Conservation (phyloP, 129 eudicot species). For the Silybum marianum region DNA sequence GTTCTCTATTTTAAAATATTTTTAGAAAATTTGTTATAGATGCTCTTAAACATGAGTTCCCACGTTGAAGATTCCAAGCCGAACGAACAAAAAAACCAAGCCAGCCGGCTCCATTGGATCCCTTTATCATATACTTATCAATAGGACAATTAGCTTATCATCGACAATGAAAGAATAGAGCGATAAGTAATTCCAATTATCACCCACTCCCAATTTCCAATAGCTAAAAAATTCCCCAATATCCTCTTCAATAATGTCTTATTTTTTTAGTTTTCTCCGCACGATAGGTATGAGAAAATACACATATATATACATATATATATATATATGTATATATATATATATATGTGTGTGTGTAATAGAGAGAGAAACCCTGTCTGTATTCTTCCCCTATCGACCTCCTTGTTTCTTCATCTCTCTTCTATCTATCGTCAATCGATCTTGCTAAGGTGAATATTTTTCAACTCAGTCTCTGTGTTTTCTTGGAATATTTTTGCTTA, state of each 20-base stretch:
- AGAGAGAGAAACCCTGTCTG: constrained; percentile 29
- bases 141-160: not conserved
- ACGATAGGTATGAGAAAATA: constrained; percentile 51
- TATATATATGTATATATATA: not conserved
- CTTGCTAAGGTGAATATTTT: constrained; percentile 30
- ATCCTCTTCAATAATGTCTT: constrained; percentile 39
- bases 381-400: constrained; percentile 20
- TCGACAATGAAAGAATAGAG: not conserved
- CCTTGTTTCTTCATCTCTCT: constrained; percentile 35
- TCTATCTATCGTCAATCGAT: constrained; percentile 38
- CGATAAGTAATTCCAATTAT: constrained; percentile 31
- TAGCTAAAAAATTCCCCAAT: constrained; percentile 39
- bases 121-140: not conserved
- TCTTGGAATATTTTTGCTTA: not conserved
- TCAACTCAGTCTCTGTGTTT: constrained; percentile 2
- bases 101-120: not conserved
- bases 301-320: constrained; percentile 15
- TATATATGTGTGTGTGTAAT: not conserved
- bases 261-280: constrained; percentile 39
- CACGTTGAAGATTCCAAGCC: not conserved
- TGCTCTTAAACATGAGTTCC: too few relatives aligned
- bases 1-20: too few relatives aligned
- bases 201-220: constrained; percentile 7
- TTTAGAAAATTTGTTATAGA: too few relatives aligned
- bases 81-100: not conserved